These are phyloP conservation scores for Penicillium egyptiacum DNA, from an alignment of 495 filamentous ascomycete species.

Conservation along the genomic window DNA sequence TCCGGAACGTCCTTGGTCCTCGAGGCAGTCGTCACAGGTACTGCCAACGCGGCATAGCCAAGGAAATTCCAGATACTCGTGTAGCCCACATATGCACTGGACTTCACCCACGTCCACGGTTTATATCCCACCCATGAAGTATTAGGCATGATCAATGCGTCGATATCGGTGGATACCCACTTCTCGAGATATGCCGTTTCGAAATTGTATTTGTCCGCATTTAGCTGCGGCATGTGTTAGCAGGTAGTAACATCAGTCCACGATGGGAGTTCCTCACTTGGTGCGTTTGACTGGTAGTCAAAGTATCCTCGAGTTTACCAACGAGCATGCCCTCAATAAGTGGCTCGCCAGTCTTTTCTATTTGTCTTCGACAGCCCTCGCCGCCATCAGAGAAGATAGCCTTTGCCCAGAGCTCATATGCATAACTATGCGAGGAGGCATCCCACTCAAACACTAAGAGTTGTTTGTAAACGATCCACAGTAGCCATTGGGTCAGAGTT, in stretches of 20 bases:
- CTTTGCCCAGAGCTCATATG: constrained; percentile 46
- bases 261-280: constrained; percentile 14
- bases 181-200: constrained; percentile 40
- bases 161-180: constrained; percentile 59
- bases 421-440: constrained; percentile 32
- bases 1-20: constrained; percentile 25
- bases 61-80: constrained; percentile 68
- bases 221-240: constrained; percentile 24
- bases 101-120: constrained; percentile 50
- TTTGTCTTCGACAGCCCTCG: constrained; percentile 46
- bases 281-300: constrained; percentile 31
- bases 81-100: constrained; percentile 60
- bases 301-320: constrained; percentile 32
- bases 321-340: constrained; percentile 51
- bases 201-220: constrained; percentile 36
- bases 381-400: constrained; percentile 61
- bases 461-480: background rate
- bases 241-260: background rate
- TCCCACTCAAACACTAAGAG: constrained; percentile 48
- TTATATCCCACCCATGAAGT: constrained; percentile 53
- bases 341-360: constrained; percentile 58
- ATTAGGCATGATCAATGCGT: constrained; percentile 66
- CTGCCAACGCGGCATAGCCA: constrained; percentile 60
- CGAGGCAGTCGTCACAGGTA: constrained; percentile 51
- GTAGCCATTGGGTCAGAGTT: background rate